phyloP scores from a whole-genome alignment of 495 filamentous ascomycete genomes.

The Tuber microsphaerosporum region DNA sequence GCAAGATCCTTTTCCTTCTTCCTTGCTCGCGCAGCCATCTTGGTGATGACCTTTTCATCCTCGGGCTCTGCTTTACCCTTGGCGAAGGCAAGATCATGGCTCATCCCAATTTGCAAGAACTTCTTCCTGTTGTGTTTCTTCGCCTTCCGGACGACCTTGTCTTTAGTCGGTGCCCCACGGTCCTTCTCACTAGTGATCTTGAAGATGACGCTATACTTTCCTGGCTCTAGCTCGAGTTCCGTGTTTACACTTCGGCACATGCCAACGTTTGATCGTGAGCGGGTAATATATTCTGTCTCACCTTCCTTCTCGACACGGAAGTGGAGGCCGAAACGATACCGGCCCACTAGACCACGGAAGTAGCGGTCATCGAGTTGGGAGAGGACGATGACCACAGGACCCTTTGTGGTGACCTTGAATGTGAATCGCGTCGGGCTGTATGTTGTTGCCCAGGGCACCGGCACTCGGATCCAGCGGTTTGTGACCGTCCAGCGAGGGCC shows the following conservation, averaged over 20 bases:
- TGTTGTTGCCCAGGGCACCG: slow-evolving; percentile 76
- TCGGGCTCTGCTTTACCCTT: slow-evolving; percentile 69
- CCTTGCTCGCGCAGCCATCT: slow-evolving; percentile 12
- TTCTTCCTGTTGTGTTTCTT: slow-evolving; percentile 67
- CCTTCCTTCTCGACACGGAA: slow-evolving; percentile 77
- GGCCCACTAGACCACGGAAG: slow-evolving; percentile 73
- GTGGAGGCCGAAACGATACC: slow-evolving; percentile 68
- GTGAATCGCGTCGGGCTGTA: slow-evolving; percentile 79
- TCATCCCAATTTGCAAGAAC: slow-evolving; percentile 68
- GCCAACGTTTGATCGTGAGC: slow-evolving; percentile 41
- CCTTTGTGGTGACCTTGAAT: slow-evolving; percentile 58
- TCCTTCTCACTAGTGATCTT: slow-evolving; percentile 65
- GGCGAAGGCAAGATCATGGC: slow-evolving; percentile 78
- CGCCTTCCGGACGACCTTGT: slow-evolving; percentile 62
- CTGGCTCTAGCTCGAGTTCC: slow-evolving; percentile 73
- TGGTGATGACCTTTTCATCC: slow-evolving; percentile 55
- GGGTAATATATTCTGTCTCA: slow-evolving; percentile 77
- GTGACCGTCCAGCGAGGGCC: slow-evolving; percentile 71
- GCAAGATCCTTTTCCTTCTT: slow-evolving; percentile 15
- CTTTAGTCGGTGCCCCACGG: slow-evolving; percentile 45
- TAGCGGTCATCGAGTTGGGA: slow-evolving; percentile 81
- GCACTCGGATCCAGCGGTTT: slow-evolving; percentile 75
- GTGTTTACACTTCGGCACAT: slow-evolving; percentile 73
- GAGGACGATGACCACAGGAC: slow-evolving; percentile 70
- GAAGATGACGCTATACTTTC: slow-evolving; percentile 70